Base-by-base conservation (phyloP, 2,329 filamentous ascomycete species). In the Aureobasidium musti region DNA sequence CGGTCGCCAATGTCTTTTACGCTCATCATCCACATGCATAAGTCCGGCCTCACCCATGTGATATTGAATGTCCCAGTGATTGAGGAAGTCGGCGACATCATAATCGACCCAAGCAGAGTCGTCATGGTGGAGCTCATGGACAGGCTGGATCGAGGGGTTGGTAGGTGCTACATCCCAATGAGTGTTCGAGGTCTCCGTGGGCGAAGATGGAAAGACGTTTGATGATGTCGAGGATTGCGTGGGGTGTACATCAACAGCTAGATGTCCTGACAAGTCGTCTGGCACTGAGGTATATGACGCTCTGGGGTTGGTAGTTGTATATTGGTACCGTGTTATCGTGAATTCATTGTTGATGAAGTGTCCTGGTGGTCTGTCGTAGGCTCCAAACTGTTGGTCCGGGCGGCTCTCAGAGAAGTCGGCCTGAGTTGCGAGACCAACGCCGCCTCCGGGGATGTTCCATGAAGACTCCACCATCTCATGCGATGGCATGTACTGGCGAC, bases 41-140 rank as follows among this genome's bases (percentile, higher is more conserved):
- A 70, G 17, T 70, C 57, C 23, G 63, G 65, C 49, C 67, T 71
- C 56, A 70, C 65, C n/a, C 61, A 60, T 61, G n/a, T 70, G 37
- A 7, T 71, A 70, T 47, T 69, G 69, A 28, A 73, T 61, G 39
- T 72, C 69, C 74, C 74, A 76, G 33, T 54, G 64, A 35, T 75
- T 71, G 69, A 76, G 67, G 47, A 76, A 76, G 4, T 74, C 72
- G 6, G 67, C 66, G 53, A 76, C 69, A 63, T 76, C 74, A n/a
- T 75, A 75, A 37, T 67, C 56, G 19, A 64, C 37, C 61, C 61
- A 54, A 14, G 61, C 23, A 45, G 33, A 54, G 10, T 17, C 43
- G 33, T 64, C 61, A n/a, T 54, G 49, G n/a, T 54, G 35, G 26
- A 64, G 61, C 21, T 64, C 61, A 26, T 43, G 61, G 10, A 50